Evolutionary conservation across 176 grass and related monocot genomes (phyloP), one percentile per base, ranked within the genome.

Genomic region (Ensete glaucum): DNA sequence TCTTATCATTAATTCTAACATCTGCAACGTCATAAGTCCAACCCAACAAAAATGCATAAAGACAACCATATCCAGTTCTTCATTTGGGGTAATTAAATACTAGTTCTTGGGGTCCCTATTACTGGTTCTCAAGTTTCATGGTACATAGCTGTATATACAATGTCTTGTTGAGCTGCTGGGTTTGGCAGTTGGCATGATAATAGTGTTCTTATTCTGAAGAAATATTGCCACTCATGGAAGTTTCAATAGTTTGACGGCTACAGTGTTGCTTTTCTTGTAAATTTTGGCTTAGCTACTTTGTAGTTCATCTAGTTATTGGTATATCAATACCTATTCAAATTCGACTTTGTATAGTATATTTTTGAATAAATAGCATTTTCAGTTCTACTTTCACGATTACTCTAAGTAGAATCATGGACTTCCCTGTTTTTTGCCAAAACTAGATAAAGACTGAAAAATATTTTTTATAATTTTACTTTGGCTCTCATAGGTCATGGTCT

Each of bases 401-500:
- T 43, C 5, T 4, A 43, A 43, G 34, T 43, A 43, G 34, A 43
- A 43, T 43, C 34, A 43, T 6, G 34, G 34, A 43, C 34, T 6
- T 6, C 34, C 4, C 4, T 34, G 9, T 63, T 25, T 21, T 63
- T 23, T 23, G n/a, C 22, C 20, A 63, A 22, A 1, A 22, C 11
- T 65, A 29, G 63, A 14, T 65, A 23, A 14, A 53, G n/a, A 14
- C 55, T 76, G 60, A 64, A 77, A 76, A 55, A 9, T 26, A 27
- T 78, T 29, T 66, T 83, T 54, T 21, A 63, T 52, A 73, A 74
- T 50, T 34, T 60, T 17, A 2, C 10, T 71, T 67, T 79, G 26
- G 54, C 86, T 65, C 64, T 64, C 50, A 29, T 74, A 98, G 94
- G 94, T 91, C 53, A 87, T 93, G 82, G 79, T 93, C 16, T 89